Base-by-base conservation (phyloP, 495 filamentous ascomycete genomes). In the Talaromyces wortmannii region DNA sequence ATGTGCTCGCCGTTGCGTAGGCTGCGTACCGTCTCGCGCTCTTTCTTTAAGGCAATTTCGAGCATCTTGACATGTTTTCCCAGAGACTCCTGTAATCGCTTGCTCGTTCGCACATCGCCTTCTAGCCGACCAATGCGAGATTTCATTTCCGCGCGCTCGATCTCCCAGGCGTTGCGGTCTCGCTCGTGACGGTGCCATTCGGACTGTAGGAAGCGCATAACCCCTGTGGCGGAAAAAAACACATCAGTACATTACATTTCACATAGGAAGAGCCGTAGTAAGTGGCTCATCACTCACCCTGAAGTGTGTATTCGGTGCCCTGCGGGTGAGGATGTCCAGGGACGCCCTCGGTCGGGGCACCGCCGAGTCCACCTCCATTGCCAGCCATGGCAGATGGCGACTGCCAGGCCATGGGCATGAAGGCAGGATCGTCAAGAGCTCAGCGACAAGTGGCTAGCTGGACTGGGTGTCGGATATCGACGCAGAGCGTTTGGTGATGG, bases 111-210 rank as follows among this genome's bases (percentile, higher is more conserved):
- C 17, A 86, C 79, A 50, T 95, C 90, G 53, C 94, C 94, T 66
- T 98, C 94, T 58, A 97, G 78, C 63, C 87, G 85, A n/a, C 92
- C 94, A 72, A 98, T 97, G 67, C 92, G 85, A 58, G 89, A 91
- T 73, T 96, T 97, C 94, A 98, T 98, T 77, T 97, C 94, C 57
- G 95, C 94, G 65, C 90, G 85, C 73, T 98, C 94, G 66, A 98
- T 98, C 65, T 97, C 94, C 94, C 94, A 99, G 17, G 90, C 87
- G 70, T 99, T 99, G 62, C 95, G 87, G 63, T 96, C 95, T 72
- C 94, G 89, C 69, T 99, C 94, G 65, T 97, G 92, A 59, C 90
- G 86, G 70, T 99, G 95, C 94, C 94, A 97, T 82, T 99, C 94
- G 36, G 92, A 92, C 76, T 97, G 95, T 33, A 99, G 84, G 69